phyloP scores from a whole-genome alignment of 2,329 filamentous ascomycete genomes.

The Aureobasidium namibiae region DNA sequence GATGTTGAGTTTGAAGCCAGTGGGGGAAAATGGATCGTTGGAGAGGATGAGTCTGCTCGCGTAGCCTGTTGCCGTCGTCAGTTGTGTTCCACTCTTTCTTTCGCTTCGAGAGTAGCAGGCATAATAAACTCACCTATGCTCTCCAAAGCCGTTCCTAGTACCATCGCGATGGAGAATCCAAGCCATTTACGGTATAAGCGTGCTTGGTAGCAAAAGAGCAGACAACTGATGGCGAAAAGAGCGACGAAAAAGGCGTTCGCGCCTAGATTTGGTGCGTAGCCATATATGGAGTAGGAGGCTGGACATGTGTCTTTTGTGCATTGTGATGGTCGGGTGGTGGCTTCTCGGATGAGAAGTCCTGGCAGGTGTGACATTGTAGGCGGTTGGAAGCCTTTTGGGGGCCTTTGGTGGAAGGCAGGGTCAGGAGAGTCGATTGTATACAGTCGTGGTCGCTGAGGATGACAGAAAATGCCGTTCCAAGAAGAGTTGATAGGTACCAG shows the following conservation, averaged over 20 bases:
- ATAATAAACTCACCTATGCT: slow-evolving; percentile 22
- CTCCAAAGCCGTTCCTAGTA: slow-evolving; percentile 36
- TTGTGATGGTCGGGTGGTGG: background rate
- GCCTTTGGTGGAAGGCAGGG: too few relatives aligned
- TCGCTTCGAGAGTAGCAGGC: too few relatives aligned
- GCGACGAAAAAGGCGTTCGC: slow-evolving; percentile 33
- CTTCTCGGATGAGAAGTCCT: background rate
- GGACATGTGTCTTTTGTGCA: slow-evolving; percentile 8
- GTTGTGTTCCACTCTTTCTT: background rate
- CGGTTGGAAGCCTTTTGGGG: background rate
- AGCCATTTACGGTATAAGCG: slow-evolving; percentile 26
- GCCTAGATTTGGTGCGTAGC: slow-evolving; percentile 29
- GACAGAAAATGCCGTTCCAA: too few relatives aligned
- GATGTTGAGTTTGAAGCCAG: slow-evolving; percentile 36
- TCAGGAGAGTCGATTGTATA: background rate
- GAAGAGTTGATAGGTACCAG: background rate
- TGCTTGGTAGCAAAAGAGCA: slow-evolving; percentile 26
- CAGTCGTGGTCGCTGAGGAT: background rate
- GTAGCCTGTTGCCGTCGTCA: slow-evolving; percentile 24
- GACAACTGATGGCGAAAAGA: slow-evolving; percentile 26
- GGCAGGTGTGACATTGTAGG: background rate
- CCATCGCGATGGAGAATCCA: slow-evolving; percentile 34
- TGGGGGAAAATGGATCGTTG: slow-evolving; percentile 35
- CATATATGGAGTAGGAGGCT: slow-evolving; percentile 15
- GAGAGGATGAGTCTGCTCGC: slow-evolving; percentile 34